Percentiles rank a stretch among this genome's conserved stretches.
These are phyloP conservation scores for Penicillium maclennaniae DNA, from an alignment of 495 filamentous ascomycete genomes.

Conservation along the genomic window DNA sequence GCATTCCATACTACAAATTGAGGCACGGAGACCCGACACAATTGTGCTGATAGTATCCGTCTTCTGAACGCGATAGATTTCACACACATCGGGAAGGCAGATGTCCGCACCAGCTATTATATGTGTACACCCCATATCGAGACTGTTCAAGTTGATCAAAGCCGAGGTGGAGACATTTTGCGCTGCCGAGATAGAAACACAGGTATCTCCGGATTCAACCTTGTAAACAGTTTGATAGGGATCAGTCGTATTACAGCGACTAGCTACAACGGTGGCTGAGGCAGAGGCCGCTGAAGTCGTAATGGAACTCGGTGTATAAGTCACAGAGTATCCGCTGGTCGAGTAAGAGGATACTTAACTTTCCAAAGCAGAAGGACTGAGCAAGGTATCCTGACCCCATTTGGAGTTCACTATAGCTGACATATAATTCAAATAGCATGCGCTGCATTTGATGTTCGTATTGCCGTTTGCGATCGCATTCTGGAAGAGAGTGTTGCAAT, in stretches of 20 bases:
- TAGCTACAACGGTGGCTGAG: not conserved
- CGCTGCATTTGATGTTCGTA: not conserved
- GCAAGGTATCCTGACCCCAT: slow-evolving; percentile 3
- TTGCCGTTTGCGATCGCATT: slow-evolving; percentile 1
- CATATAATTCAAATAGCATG: slow-evolving; percentile 4
- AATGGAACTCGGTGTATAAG: slow-evolving; percentile 1
- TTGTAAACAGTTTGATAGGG: slow-evolving; percentile 1
- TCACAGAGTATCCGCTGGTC: slow-evolving; percentile 1
- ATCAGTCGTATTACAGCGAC: slow-evolving; percentile 4
- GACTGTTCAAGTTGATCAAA: slow-evolving; percentile 4
- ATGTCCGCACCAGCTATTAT: slow-evolving; percentile 1
- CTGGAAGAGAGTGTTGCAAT: slow-evolving; percentile 3
- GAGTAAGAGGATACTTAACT: slow-evolving; percentile 4
- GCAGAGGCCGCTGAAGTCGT: not conserved
- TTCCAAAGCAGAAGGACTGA: not conserved
- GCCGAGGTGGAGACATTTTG: slow-evolving; percentile 5
- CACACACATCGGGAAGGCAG: no score
- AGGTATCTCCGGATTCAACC: not conserved
- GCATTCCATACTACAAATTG: no score
- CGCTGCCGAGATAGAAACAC: slow-evolving; percentile 2
- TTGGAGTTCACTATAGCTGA: slow-evolving; percentile 1
- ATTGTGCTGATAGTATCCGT: no score
- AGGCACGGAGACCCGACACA: no score
- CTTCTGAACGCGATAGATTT: no score
- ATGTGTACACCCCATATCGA: slow-evolving; percentile 5